Conservation (phyloP, 225 moss, liverwort and hornwort genomes). For the Asterella californica region DNA sequence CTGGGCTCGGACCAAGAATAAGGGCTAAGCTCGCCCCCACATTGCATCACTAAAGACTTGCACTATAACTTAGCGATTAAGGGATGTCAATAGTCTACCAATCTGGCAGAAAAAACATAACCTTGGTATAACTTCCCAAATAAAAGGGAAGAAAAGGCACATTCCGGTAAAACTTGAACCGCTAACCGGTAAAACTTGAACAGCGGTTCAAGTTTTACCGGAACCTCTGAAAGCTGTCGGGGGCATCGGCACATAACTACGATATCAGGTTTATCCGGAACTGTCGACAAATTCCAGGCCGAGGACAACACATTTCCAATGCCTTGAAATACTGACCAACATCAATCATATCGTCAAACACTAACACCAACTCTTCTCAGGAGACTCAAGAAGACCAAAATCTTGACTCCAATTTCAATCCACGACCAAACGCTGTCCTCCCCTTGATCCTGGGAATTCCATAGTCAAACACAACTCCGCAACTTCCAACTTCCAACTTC, state of each 20-base stretch:
- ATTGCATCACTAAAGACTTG: too few relatives aligned
- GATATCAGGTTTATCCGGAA: not conserved
- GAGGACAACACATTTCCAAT: not conserved
- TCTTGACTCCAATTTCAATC: not conserved
- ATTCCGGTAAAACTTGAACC: too few relatives aligned
- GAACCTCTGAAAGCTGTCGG: not conserved
- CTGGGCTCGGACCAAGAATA: too few relatives aligned
- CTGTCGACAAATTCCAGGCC: not conserved
- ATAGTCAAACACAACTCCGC: not conserved
- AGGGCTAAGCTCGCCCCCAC: too few relatives aligned
- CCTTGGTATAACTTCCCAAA: too few relatives aligned
- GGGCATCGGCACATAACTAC: not conserved
- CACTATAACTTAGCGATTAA: too few relatives aligned
- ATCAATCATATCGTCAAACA: not conserved
- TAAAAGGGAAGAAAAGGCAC: too few relatives aligned
- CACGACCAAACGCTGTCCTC: not conserved
- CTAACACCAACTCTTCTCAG: not conserved
- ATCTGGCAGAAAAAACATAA: too few relatives aligned
- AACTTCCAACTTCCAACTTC: not conserved
- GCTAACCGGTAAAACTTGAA: too few relatives aligned
- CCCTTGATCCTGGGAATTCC: not conserved
- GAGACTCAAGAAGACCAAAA: not conserved
- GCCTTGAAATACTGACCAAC: not conserved
- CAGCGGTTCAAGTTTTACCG: too few relatives aligned
- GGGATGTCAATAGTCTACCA: too few relatives aligned